Conservation (phyloP, 2,329 filamentous ascomycete species). For the Falciphora oryzae region DNA sequence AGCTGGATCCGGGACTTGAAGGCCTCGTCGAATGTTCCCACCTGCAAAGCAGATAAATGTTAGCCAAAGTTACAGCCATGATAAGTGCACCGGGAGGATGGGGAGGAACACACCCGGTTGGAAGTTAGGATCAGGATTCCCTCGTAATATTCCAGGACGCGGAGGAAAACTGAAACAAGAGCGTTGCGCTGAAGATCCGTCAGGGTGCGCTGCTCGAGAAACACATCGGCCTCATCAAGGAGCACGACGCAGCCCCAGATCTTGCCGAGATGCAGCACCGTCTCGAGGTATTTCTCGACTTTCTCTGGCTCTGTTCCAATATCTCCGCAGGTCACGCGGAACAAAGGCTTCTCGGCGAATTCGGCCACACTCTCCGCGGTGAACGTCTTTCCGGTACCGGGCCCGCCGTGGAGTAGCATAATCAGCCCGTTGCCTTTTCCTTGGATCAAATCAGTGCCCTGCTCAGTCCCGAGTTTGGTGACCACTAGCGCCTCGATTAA, state of each 20-base stretch:
- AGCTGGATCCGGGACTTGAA: constrained; percentile 31
- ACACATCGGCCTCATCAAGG: constrained; percentile 33
- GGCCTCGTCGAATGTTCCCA: constrained; percentile 29
- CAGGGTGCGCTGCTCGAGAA: constrained; percentile 27
- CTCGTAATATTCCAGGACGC: constrained; percentile 29
- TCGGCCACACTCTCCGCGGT: not conserved
- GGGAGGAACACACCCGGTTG: constrained; percentile 19
- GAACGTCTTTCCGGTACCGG: constrained; percentile 1
- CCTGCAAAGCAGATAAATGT: constrained; percentile 9
- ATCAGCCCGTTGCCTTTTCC: constrained; percentile 2
- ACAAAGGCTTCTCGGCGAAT: not conserved
- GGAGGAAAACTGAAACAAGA: constrained; percentile 31
- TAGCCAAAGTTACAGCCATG: not conserved
- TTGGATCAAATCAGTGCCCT: constrained; percentile 2
- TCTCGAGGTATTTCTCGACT: not conserved
- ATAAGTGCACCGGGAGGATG: too few relatives aligned
- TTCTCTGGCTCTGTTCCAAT: not conserved
- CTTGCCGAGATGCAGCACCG: not conserved
- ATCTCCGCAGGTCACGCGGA: constrained; percentile 1
- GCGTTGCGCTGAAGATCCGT: constrained; percentile 29
- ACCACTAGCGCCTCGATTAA: not conserved
- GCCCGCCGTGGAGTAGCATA: not conserved
- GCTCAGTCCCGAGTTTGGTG: not conserved
- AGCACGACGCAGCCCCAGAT: constrained; percentile 27
- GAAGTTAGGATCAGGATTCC: constrained; percentile 31